Conservation (phyloP, 1,284 basidiomycete species). For the Xerocomus cyaneibrunnescens region DNA sequence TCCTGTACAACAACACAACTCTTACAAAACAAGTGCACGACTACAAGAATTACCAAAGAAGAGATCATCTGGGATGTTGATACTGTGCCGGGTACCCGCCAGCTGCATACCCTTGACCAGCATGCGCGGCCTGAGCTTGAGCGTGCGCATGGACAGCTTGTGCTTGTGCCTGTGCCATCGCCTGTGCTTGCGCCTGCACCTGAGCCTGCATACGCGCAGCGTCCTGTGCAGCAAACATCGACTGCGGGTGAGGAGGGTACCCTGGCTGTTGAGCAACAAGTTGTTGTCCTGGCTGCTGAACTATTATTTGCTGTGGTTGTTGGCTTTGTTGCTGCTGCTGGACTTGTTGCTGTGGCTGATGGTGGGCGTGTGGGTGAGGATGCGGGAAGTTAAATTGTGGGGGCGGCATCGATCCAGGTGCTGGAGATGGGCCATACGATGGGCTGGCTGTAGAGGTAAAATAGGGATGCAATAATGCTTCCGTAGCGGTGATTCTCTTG, state of each 20-base stretch:
- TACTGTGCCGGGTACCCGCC: constrained; percentile 34
- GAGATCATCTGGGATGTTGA: constrained; percentile 32
- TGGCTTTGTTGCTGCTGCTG: constrained; percentile 42
- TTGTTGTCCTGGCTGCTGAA: constrained; percentile 41
- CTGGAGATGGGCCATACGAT: constrained; percentile 45
- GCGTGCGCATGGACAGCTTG: constrained; percentile 41
- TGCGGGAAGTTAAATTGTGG: constrained; percentile 70
- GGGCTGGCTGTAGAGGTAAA: constrained; percentile 65
- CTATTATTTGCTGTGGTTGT: constrained; percentile 38
- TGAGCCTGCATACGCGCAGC: constrained; percentile 42
- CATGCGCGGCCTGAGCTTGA: constrained; percentile 34
- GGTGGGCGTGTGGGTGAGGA: constrained; percentile 51
- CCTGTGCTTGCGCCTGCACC: constrained; percentile 40
- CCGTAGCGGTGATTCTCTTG: constrained; percentile 89
- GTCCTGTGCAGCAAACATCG: constrained; percentile 35
- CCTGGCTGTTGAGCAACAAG: constrained; percentile 34
- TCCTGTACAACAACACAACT: background rate
- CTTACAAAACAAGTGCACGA: constrained; percentile 16
- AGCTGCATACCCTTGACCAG: constrained; percentile 28
- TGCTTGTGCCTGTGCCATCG: constrained; percentile 42
- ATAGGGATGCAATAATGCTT: constrained; percentile 92
- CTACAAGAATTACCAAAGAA: background rate
- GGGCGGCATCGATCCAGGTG: constrained; percentile 61
- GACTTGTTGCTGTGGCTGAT: constrained; percentile 44
- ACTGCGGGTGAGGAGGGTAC: constrained; percentile 42